Percentiles rank a stretch among this genome's conserved stretches.
phyloP scores from a whole-genome alignment of 257 asterid species.

The Verbena officinalis region DNA sequence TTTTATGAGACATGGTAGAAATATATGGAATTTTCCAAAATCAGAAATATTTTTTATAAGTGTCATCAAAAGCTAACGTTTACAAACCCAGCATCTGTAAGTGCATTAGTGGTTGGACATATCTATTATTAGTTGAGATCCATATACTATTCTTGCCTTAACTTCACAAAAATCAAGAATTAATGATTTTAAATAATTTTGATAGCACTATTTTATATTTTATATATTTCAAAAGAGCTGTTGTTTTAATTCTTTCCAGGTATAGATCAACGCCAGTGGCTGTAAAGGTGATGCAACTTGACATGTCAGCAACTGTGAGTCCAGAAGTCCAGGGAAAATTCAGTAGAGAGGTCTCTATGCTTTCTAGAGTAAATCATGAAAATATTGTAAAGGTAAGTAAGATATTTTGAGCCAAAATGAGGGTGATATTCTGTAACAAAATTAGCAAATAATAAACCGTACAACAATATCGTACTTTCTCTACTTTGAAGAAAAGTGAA shows the following conservation, averaged over 20 bases:
- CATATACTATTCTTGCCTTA: background rate
- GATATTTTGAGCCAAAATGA: no score
- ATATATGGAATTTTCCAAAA: no score
- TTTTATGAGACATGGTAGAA: no score
- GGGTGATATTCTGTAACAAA: no score
- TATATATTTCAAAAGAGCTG: background rate
- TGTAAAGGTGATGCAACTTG: conserved; percentile 54
- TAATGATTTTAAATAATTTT: background rate
- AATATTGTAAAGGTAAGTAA: conserved; percentile 58
- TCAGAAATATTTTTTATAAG: no score
- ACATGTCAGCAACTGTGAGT: conserved; percentile 39
- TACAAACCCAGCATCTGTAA: no score
- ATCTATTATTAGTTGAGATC: background rate
- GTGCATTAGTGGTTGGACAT: no score
- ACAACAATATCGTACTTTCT: no score
- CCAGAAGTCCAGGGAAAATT: conserved; percentile 48
- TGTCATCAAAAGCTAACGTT: no score
- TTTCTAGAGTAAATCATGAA: conserved; percentile 61
- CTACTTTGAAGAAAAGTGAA: no score
- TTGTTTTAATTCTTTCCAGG: conserved; percentile 34
- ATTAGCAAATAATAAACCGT: no score
- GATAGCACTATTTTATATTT: background rate
- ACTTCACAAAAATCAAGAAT: background rate
- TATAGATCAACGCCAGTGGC: conserved; percentile 58
- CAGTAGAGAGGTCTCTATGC: conserved; percentile 53